Percentiles rank a stretch among this genome's conserved stretches.
Evolutionary conservation across 176 grass and related monocot genomes (phyloP).

Genomic region (Phragmites australis): DNA sequence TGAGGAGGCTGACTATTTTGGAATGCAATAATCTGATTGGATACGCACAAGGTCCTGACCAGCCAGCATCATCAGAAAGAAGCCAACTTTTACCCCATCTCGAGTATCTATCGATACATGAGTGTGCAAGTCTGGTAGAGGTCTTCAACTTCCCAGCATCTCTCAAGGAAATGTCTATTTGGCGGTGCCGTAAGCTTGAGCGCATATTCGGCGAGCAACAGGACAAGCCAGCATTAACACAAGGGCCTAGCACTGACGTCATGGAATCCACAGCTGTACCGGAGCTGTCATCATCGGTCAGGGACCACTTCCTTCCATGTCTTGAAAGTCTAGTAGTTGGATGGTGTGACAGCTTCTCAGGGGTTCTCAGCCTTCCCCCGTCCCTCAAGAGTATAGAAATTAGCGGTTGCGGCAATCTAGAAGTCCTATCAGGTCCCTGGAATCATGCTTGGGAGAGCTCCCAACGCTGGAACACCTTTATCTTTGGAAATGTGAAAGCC

Average conservation of each 20-base stretch:
- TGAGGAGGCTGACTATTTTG: no score
- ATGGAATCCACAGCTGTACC: no score
- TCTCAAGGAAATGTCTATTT: no score
- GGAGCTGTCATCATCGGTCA: no score
- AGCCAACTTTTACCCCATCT: background rate
- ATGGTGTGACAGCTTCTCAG: no score
- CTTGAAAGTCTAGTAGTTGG: no score
- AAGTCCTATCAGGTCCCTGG: background rate
- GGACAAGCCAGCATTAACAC: background rate
- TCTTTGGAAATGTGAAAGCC: rapidly evolving
- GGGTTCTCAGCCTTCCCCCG: no score
- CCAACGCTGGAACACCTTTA: rapidly evolving
- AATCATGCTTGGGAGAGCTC: background rate
- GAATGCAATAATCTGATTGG: no score
- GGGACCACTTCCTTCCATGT: no score
- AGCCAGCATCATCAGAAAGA: background rate
- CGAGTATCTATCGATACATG: background rate
- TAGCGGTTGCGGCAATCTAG: background rate
- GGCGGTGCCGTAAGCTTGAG: background rate
- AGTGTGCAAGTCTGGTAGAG: background rate
- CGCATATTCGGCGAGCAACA: background rate
- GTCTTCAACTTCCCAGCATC: no score
- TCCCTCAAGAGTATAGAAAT: no score
- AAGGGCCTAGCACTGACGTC: background rate
- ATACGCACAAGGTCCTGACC: no score